Evolutionary conservation across 2,329 filamentous ascomycete species (phyloP), one percentile per base, ranked within the genome.

Genomic region (Penicillium crustosum): DNA sequence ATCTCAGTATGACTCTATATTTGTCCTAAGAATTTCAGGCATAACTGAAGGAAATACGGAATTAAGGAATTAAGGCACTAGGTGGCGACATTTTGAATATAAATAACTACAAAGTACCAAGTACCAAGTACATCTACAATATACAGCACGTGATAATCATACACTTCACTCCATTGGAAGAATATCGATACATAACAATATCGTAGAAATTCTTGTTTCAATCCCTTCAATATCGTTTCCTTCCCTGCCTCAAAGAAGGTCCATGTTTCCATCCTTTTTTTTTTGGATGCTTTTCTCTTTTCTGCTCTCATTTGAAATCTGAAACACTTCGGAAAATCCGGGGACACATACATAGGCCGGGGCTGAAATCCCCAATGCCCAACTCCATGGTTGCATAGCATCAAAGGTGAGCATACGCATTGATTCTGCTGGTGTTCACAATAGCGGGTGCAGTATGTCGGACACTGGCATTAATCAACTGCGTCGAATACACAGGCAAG

Each of bases 381-480:
- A 36, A 49, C 9, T 3, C 12, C 15, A 36, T 44, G 15, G 15
- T 33, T 13, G 15, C 9, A 25, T 31, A 6, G 15, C 6, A 45
- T 36, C 12, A 25, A 17, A 8, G 35, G 7, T 19, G 10, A 21
- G 10, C 39, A 21, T 45, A 17, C 7, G 6, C 54, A 6, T 56
- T 41, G 42, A 53, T 57, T 23, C 12, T 35, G 49, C 41, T 53
- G 4, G 36, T 48, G 13, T 53, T 53, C 27, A 53, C 55, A 35
- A 57, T 38, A 6, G 55, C 49, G 17, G 35, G 35, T 9, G 49
- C 49, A 23, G 55, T 36, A 17, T 47, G 42, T 21, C 15, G 15
- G 9, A 29, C n/a, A 6, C 19, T 23, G n/a, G 27, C 10, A n/a
- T 53, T 4, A 3, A 27, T 33, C 19, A 53, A 41, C 15, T 36